These are phyloP conservation scores for Nakazawaea ernobii DNA, from an alignment of 805 yeast genomes.

Conservation along the genomic window DNA sequence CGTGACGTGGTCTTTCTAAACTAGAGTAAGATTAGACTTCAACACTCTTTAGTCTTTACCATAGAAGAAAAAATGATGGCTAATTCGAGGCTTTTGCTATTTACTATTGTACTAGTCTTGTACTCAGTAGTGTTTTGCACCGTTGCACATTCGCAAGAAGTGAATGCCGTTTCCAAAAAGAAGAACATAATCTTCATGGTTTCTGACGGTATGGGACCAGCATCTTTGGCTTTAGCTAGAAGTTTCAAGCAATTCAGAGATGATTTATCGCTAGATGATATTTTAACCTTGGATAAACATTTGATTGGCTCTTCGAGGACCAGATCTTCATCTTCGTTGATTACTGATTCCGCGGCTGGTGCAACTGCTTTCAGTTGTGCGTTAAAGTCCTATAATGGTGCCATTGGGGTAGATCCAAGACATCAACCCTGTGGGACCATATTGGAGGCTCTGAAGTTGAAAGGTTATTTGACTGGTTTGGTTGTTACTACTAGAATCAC, in stretches of 20 bases:
- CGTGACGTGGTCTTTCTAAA: no score
- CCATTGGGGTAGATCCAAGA: slow-evolving; percentile 75
- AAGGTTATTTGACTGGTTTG: slow-evolving; percentile 79
- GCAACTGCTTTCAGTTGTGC: slow-evolving; percentile 93
- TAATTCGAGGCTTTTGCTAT: background rate
- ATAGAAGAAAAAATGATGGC: background rate
- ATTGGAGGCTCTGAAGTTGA: slow-evolving; percentile 78
- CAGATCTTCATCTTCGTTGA: slow-evolving; percentile 64
- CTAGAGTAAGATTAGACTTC: no score
- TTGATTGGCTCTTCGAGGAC: slow-evolving; percentile 84
- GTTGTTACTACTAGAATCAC: slow-evolving; percentile 91
- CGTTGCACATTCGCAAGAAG: background rate
- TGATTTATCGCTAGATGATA: slow-evolving; percentile 45
- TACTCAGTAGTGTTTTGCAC: background rate
- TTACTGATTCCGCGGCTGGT: slow-evolving; percentile 96
- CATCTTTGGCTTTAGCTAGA: slow-evolving; percentile 75
- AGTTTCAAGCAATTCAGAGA: slow-evolving; percentile 63
- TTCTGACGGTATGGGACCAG: slow-evolving; percentile 95
- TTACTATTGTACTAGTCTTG: background rate
- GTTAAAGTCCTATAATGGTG: slow-evolving; percentile 80
- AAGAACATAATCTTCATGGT: slow-evolving; percentile 83
- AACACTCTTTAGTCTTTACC: background rate
- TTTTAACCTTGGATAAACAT: slow-evolving; percentile 58
- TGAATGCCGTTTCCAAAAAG: slow-evolving; percentile 28
- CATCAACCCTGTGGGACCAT: slow-evolving; percentile 81